Evolutionary conservation across 345 rosid species (phyloP), one percentile per base, ranked within the genome.

Genomic region (Moricandia moricandioides): DNA sequence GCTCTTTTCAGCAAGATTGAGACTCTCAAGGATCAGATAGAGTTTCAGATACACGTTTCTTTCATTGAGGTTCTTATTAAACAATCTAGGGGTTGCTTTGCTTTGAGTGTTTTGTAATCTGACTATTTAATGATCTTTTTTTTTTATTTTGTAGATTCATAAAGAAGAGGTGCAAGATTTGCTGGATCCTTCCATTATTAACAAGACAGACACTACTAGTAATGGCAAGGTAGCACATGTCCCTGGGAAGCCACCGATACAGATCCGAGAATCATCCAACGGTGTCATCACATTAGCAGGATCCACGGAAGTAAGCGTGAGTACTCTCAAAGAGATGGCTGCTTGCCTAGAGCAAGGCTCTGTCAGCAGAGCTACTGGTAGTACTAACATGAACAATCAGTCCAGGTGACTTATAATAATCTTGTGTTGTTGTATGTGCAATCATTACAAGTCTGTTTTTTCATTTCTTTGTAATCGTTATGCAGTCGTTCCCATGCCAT

Each of bases 141-240:
- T 51, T 1, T 45, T 14, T 4, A 61, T 80, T 61, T 79, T 35
- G 56, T 80, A 95, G 99, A 95, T 95, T 84, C 87, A 89, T 77
- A 95, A 92, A 86, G 99, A 95, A 88, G 99, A 95, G 87, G 98
- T 95, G 10, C 88, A 65, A 69, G 99, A 95, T 84, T 88, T 95
- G 87, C 83, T 95, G 82, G 98, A 95, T 81, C 85, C 93, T 6
- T 9, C 80, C 60, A 74, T 77, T 54, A 55, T 80, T 75, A 84
- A 76, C 84, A 95, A 88, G 81, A 43, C 91, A 62, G 99, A 90
- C 58, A 56, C 16, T 57, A 9, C 29, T 18, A 54, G 47, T 35
- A 62, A 80, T 70, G 74, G 83, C n/a, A 86, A 90, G 84, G 85
- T 82, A 65, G 65, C 77, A 45, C 69, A 72, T 72, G 79, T 89